A percentile compares a stretch with the other conserved stretches of the same genome.
Evolutionary conservation across 495 filamentous ascomycete genomes (phyloP).

Genomic region (Melanomma pulvis-pyrius): DNA sequence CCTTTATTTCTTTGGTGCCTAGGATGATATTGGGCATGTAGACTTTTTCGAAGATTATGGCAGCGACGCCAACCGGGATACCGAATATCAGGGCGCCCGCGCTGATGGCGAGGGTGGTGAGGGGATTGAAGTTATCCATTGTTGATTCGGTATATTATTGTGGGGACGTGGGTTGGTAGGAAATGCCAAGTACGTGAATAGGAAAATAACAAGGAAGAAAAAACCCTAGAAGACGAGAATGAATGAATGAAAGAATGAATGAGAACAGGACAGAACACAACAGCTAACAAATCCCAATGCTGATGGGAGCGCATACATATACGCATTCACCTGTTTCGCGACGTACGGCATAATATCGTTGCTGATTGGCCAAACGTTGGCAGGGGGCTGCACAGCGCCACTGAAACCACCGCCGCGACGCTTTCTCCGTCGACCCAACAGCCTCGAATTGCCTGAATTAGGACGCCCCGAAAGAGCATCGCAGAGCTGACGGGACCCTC

Average conservation of each 20-base stretch:
- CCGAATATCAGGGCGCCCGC: not conserved
- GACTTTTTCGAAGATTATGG: not conserved
- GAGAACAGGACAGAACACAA: too few relatives aligned
- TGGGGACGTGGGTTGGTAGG: not conserved
- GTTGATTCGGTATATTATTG: not conserved
- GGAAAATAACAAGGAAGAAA: too few relatives aligned
- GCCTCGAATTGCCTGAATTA: not conserved
- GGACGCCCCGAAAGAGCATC: not conserved
- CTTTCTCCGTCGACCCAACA: not conserved
- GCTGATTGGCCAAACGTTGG: not conserved
- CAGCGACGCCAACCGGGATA: not conserved
- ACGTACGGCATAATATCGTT: not conserved
- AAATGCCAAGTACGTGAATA: not conserved
- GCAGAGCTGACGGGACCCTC: not conserved
- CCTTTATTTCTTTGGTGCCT: slow-evolving; percentile 7
- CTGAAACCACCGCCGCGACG: not conserved
- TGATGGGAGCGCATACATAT: not conserved
- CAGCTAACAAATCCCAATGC: not conserved
- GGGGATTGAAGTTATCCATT: slow-evolving; percentile 2
- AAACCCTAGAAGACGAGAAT: not conserved
- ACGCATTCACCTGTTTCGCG: not conserved
- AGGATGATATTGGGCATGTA: not conserved
- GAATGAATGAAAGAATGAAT: too few relatives aligned
- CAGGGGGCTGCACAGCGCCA: not conserved
- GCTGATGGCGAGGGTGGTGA: slow-evolving; percentile 3